These are phyloP conservation scores for Pelargonium australe DNA, from an alignment of 441 rosid genomes.

Conservation along the genomic window DNA sequence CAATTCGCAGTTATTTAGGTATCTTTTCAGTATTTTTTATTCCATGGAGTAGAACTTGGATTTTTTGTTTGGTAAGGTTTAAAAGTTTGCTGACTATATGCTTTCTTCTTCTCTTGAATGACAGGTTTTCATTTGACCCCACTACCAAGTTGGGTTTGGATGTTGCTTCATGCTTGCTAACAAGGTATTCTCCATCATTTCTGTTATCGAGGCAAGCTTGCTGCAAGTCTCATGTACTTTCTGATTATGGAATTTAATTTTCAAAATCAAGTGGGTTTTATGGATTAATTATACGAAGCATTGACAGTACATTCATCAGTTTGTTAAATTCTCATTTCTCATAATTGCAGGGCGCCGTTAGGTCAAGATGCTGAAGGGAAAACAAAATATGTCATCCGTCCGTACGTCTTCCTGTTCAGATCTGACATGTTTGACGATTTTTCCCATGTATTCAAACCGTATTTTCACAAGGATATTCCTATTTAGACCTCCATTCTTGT, in stretches of 20 bases:
- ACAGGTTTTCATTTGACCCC: slow-evolving; percentile 89
- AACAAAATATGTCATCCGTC: slow-evolving; percentile 79
- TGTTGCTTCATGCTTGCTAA: slow-evolving; percentile 82
- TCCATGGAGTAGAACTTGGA: background rate
- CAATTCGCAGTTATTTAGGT: slow-evolving; percentile 85
- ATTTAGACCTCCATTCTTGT: background rate
- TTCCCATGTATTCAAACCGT: background rate
- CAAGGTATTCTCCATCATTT: slow-evolving; percentile 47
- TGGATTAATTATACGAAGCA: background rate
- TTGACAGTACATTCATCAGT: slow-evolving; percentile 14
- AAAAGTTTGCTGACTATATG: slow-evolving; percentile 2
- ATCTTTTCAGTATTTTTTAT: slow-evolving; percentile 1
- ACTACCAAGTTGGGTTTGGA: slow-evolving; percentile 70
- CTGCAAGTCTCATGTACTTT: background rate
- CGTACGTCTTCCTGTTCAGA: slow-evolving; percentile 54
- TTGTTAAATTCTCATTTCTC: slow-evolving; percentile 17
- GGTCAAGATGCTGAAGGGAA: slow-evolving; percentile 82
- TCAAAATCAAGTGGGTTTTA: slow-evolving; percentile 10
- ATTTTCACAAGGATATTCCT: background rate
- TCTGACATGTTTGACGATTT: slow-evolving; percentile 13
- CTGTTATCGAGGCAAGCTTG: background rate
- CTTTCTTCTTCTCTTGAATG: slow-evolving; percentile 23
- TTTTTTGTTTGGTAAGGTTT: background rate
- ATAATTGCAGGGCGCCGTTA: slow-evolving; percentile 66
- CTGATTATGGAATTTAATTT: slow-evolving; percentile 5